phyloP scores from a whole-genome alignment of 257 asterid species.

The Primulina tabacum region DNA sequence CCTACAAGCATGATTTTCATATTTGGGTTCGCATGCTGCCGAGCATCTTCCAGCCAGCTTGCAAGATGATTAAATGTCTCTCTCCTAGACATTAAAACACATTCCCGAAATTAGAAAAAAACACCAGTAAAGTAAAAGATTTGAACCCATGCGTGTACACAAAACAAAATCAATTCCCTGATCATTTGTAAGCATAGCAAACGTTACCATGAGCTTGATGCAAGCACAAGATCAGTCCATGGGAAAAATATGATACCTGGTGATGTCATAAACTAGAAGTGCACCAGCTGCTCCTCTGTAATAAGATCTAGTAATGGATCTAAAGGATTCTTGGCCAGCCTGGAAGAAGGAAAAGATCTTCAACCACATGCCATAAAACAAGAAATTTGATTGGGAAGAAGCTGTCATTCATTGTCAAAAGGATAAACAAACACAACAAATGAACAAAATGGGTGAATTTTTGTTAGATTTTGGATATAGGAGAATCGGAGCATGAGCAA shows the following conservation, averaged over 20 bases:
- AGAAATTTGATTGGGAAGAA: not conserved
- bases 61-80: conserved; percentile 81
- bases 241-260: conserved; percentile 32
- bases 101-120: conserved; percentile 4
- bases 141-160: conserved; percentile 4
- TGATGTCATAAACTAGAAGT: conserved; percentile 61
- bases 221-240: not conserved
- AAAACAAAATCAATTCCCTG: not conserved
- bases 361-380: not conserved
- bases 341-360: conserved; percentile 14
- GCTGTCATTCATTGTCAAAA: conserved; percentile 4
- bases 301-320: conserved; percentile 63
- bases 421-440: not conserved
- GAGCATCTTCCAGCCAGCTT: conserved; percentile 84
- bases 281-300: conserved; percentile 78
- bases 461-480: no score
- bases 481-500: not conserved
- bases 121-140: conserved; percentile 5
- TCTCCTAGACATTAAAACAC: conserved; percentile 38
- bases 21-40: conserved; percentile 78
- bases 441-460: not conserved
- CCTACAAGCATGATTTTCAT: conserved; percentile 77
- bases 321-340: conserved; percentile 74
- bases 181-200: not conserved
- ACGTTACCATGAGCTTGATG: not conserved